Conservation (phyloP, 805 yeast species). For the Pichia ethanolica region DNA sequence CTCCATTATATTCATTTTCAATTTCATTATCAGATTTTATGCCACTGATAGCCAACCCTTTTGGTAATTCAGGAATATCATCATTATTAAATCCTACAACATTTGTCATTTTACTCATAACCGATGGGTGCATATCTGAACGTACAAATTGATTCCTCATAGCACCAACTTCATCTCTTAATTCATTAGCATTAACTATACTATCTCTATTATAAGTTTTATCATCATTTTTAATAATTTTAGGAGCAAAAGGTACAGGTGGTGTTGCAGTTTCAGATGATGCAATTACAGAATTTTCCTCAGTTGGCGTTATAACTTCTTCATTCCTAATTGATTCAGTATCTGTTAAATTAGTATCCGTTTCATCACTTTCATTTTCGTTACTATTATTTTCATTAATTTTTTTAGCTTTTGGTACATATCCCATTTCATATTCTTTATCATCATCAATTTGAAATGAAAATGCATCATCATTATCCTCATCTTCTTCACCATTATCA, state of each 20-base stretch:
- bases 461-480: conserved; percentile 14
- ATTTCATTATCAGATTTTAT: no score
- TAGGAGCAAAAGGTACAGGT: neutral
- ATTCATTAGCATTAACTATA: neutral
- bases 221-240: neutral
- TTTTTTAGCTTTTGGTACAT: neutral
- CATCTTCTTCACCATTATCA: conserved; percentile 5
- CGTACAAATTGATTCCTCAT: conserved; percentile 19
- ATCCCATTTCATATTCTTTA: conserved; percentile 11
- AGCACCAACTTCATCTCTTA: conserved; percentile 11
- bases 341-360: conserved; percentile 3
- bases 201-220: neutral
- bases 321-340: neutral
- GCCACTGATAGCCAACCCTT: neutral
- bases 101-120: conserved; percentile 5
- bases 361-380: neutral
- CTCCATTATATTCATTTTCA: neutral
- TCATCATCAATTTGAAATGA: conserved; percentile 21
- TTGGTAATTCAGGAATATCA: conserved; percentile 5
- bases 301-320: neutral
- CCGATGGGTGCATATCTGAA: conserved; percentile 8
- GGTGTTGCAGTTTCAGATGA: neutral
- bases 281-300: neutral
- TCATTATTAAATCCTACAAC: conserved; percentile 14
- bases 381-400: neutral